phyloP scores from a whole-genome alignment of 78 protist species.

The Creolimax fragrantissima region DNA sequence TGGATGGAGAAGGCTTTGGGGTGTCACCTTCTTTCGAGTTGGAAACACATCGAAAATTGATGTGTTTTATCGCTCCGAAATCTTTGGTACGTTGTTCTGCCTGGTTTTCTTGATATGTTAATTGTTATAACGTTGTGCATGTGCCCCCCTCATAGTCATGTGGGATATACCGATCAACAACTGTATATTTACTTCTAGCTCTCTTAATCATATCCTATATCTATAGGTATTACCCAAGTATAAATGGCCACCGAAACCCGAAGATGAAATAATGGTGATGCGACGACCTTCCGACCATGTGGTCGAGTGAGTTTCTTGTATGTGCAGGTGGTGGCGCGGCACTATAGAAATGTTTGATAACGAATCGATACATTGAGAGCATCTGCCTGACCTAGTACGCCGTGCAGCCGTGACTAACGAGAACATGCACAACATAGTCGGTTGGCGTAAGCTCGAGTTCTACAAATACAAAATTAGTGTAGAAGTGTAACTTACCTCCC shows the following conservation, averaged over 20 bases:
- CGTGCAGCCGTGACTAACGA: no score
- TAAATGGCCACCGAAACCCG: background rate
- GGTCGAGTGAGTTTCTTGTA: no score
- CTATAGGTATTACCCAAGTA: background rate
- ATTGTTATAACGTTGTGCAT: background rate
- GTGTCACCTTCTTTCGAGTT: background rate
- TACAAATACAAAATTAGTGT: no score
- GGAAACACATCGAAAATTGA: background rate
- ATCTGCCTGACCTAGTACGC: no score
- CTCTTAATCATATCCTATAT: background rate
- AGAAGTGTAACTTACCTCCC: no score
- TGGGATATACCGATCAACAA: background rate
- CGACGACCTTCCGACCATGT: background rate
- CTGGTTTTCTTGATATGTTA: background rate
- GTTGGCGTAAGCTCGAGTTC: no score
- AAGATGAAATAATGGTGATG: background rate
- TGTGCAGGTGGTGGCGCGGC: no score
- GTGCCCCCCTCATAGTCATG: background rate
- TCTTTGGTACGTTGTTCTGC: background rate
- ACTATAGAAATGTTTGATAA: no score
- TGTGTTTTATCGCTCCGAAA: background rate
- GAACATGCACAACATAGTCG: no score
- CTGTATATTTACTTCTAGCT: background rate
- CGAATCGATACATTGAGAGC: no score
- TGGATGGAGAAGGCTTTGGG: background rate